phyloP scores from a whole-genome alignment of 2,329 filamentous ascomycete species.

The Phyllosticta capitalensis region DNA sequence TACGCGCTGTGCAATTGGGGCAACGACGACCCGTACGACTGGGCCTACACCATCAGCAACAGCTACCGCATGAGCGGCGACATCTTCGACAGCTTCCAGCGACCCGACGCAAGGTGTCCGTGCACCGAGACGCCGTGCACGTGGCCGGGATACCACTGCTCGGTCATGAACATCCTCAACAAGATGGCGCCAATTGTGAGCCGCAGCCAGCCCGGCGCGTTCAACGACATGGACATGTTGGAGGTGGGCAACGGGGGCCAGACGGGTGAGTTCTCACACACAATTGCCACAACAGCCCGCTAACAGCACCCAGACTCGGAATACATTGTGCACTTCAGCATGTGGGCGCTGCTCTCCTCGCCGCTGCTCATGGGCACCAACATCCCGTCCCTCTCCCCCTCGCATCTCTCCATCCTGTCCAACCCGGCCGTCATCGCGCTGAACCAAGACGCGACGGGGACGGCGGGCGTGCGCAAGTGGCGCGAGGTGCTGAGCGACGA shows the following conservation, averaged over 20 bases:
- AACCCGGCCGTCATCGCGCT: constrained; percentile 43
- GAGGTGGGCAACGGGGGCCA: constrained; percentile 38
- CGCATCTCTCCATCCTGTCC: constrained; percentile 37
- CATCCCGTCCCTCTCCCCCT: constrained; percentile 29
- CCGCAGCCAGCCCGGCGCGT: constrained; percentile 35
- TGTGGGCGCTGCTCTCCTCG: constrained; percentile 41
- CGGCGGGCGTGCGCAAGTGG: constrained; percentile 36
- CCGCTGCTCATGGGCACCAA: constrained; percentile 41
- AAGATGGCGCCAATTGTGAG: constrained; percentile 36
- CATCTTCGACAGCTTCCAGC: constrained; percentile 38
- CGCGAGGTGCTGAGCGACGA: constrained; percentile 27
- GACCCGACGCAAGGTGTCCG: constrained; percentile 33
- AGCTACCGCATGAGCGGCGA: constrained; percentile 39
- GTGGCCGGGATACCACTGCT: constrained; percentile 39
- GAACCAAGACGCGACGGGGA: constrained; percentile 37
- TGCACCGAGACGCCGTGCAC: constrained; percentile 34
- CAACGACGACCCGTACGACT: constrained; percentile 37
- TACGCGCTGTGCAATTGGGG: constrained; percentile 45
- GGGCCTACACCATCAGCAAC: constrained; percentile 40
- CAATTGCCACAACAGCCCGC: too few species aligned
- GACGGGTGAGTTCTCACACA: constrained; percentile 13
- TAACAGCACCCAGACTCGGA: constrained; percentile 29
- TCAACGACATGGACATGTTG: constrained; percentile 42
- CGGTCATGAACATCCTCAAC: constrained; percentile 41
- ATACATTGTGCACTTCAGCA: constrained; percentile 37